A percentile compares a stretch with the other conserved stretches of the same genome.
Conservation (phyloP, 306 rosid species). For the Ziziphus jujuba region DNA sequence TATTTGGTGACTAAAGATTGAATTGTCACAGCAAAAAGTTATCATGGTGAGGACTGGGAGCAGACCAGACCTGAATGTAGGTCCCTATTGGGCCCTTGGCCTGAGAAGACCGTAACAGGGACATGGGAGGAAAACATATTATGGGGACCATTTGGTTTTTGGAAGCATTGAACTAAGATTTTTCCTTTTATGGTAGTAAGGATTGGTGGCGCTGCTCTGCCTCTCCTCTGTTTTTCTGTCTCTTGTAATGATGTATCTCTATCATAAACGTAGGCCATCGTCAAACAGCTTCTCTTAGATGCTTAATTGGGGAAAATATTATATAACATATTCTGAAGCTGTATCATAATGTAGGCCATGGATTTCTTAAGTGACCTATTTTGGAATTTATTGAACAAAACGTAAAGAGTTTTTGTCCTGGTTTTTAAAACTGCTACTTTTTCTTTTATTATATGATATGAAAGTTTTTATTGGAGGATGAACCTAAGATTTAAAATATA, state of each 20-base stretch:
- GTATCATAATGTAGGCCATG: no score
- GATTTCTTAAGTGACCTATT: no score
- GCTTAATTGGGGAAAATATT: no score
- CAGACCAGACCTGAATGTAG: background rate
- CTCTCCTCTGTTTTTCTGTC: conserved; percentile 4
- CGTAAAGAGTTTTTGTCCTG: no score
- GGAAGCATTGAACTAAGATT: background rate
- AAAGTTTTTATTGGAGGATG: no score
- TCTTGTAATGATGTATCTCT: background rate
- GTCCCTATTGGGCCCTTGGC: background rate
- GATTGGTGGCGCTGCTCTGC: background rate
- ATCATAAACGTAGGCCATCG: background rate
- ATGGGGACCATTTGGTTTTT: conserved; percentile 9
- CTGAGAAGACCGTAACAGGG: background rate
- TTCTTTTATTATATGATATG: no score
- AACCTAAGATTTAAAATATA: no score
- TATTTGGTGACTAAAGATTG: no score
- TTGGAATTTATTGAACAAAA: no score
- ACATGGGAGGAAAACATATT: background rate
- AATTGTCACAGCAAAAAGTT: no score
- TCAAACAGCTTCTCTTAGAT: background rate
- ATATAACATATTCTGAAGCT: no score
- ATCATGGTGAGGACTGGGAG: background rate
- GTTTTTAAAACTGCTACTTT: no score
- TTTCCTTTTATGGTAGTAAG: background rate